phyloP scores from a whole-genome alignment of 2,329 filamentous ascomycete species.

The Apiospora marii region DNA sequence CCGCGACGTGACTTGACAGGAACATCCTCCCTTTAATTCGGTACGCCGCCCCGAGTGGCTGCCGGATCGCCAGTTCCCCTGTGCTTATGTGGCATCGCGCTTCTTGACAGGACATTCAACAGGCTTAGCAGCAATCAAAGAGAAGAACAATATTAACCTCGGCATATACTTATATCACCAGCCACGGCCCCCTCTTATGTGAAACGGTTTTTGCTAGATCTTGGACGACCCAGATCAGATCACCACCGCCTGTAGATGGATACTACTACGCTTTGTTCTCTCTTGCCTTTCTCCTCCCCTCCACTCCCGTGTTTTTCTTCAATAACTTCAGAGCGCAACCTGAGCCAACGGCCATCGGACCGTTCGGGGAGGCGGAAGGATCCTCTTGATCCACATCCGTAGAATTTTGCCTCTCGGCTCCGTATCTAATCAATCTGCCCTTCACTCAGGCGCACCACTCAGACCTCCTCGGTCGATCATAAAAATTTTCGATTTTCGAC shows the following conservation, averaged over 20 bases:
- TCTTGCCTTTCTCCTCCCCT: background rate
- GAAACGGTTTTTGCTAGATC: background rate
- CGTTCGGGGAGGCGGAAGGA: background rate
- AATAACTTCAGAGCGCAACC: no score
- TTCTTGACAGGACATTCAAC: background rate
- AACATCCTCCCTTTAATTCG: background rate
- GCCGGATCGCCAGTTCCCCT: background rate
- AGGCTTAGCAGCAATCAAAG: background rate
- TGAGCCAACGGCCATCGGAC: background rate
- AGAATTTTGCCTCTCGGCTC: background rate
- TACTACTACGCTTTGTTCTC: background rate
- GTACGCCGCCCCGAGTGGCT: background rate
- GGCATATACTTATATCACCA: background rate
- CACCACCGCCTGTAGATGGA: background rate
- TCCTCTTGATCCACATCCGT: background rate
- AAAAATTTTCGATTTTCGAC: background rate
- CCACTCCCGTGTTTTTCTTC: background rate
- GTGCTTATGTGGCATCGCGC: background rate
- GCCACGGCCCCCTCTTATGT: background rate
- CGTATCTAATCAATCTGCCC: background rate
- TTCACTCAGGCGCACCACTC: background rate
- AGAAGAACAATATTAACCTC: background rate
- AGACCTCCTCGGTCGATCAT: background rate
- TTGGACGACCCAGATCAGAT: background rate
- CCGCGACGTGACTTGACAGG: background rate